Conservation (phyloP, 495 filamentous ascomycete species). For the Trypethelium eluteriae region DNA sequence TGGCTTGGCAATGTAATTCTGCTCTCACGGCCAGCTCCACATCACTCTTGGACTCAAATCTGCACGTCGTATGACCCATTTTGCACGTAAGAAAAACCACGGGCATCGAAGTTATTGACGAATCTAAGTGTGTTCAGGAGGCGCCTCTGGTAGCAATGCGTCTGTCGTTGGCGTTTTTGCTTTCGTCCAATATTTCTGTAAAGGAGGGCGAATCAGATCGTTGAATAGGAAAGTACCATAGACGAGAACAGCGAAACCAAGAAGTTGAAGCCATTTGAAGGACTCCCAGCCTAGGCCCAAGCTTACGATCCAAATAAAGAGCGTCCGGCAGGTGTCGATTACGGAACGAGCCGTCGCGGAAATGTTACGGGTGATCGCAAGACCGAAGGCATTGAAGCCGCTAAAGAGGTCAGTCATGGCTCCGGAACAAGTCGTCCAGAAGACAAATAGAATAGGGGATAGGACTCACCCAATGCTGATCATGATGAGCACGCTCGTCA, state of each 20-base stretch:
- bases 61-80: background rate
- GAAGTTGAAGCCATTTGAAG: slow-evolving; percentile 96
- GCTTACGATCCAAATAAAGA: slow-evolving; percentile 97
- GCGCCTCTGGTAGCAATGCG: slow-evolving; percentile 3
- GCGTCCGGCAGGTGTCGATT: slow-evolving; percentile 92
- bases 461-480: slow-evolving; percentile 82
- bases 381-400: slow-evolving; percentile 97
- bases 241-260: slow-evolving; percentile 79
- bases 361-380: slow-evolving; percentile 80
- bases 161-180: background rate
- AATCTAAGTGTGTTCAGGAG: background rate
- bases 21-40: background rate
- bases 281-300: slow-evolving; percentile 91
- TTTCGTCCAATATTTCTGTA: slow-evolving; percentile 38
- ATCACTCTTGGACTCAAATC: background rate
- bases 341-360: slow-evolving; percentile 87
- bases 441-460: background rate
- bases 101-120: background rate
- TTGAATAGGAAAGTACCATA: slow-evolving; percentile 98
- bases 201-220: slow-evolving; percentile 73
- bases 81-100: background rate
- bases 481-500: slow-evolving; percentile 84
- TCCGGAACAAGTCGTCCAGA: background rate
- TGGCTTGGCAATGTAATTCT: too few relatives aligned
- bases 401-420: slow-evolving; percentile 38